A percentile compares a stretch with the other conserved stretches of the same genome.
Evolutionary conservation across 805 yeast genomes (phyloP).

Genomic region (Brettanomyces sp.): DNA sequence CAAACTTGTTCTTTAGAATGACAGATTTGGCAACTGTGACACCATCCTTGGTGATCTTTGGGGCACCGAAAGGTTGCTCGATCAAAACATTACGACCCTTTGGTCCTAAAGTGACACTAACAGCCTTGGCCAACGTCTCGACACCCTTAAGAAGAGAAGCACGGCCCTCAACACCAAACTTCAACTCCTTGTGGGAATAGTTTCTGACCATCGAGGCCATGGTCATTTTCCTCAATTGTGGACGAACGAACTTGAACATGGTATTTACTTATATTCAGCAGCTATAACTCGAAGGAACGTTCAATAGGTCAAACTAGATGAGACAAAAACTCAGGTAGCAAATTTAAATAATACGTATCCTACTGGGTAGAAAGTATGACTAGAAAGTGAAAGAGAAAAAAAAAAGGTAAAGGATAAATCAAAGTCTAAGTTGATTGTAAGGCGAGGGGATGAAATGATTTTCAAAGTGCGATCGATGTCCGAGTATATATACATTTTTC

Average conservation of each 20-base stretch:
- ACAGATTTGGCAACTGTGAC: slow-evolving; percentile 91
- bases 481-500: too few species aligned
- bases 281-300: too few species aligned
- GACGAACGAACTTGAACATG: slow-evolving; percentile 45
- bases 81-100: slow-evolving; percentile 95
- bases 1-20: slow-evolving; percentile 78
- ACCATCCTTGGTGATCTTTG: slow-evolving; percentile 98
- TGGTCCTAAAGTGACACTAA: slow-evolving; percentile 93
- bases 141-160: slow-evolving; percentile 92
- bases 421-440: too few species aligned
- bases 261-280: background rate
- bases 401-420: too few species aligned
- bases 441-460: too few species aligned
- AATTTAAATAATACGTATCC: too few species aligned
- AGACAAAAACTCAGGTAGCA: too few species aligned
- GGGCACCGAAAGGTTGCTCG: slow-evolving; percentile 94
- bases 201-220: slow-evolving; percentile 36
- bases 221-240: slow-evolving; percentile 28
- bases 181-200: slow-evolving; percentile 80
- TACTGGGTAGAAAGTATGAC: too few species aligned
- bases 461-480: too few species aligned
- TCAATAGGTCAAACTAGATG: too few species aligned
- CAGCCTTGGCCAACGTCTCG: slow-evolving; percentile 91
- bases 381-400: too few species aligned
- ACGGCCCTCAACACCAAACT: slow-evolving; percentile 96